Evolutionary conservation across 495 filamentous ascomycete genomes (phyloP).

Genomic region (Daldinia vernicosa): DNA sequence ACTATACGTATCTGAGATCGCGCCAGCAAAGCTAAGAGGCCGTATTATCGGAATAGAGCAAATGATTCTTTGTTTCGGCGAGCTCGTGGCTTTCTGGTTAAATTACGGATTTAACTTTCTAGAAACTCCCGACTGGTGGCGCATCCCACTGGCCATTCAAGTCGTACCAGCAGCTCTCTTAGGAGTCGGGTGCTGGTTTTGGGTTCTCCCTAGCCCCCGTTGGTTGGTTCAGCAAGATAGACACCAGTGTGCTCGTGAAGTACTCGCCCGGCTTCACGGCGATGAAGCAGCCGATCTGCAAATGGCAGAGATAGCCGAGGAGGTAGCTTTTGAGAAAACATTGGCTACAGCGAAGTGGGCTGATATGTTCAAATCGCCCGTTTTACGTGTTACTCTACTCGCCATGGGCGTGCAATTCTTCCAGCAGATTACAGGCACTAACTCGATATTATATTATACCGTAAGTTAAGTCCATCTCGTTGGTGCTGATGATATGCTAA

Average conservation of each 20-base stretch:
- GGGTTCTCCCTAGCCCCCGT: conserved; percentile 64
- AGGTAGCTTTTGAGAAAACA: conserved; percentile 44
- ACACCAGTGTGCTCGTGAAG: conserved; percentile 54
- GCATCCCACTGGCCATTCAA: conserved; percentile 64
- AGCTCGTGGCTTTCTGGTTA: conserved; percentile 55
- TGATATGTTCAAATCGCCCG: conserved; percentile 23
- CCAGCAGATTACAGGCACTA: conserved; percentile 43
- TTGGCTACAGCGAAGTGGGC: conserved; percentile 21
- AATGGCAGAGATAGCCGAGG: conserved; percentile 55
- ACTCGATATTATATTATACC: conserved; percentile 44
- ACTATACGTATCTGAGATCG: conserved; percentile 60
- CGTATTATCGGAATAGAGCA: conserved; percentile 63
- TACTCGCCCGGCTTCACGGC: conserved; percentile 60
- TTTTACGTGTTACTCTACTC: conserved; percentile 42
- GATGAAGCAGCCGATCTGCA: conserved; percentile 51
- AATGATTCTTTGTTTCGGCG: conserved; percentile 60
- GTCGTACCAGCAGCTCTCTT: conserved; percentile 51
- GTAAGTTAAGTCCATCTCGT: conserved; percentile 7
- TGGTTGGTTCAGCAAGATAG: conserved; percentile 61
- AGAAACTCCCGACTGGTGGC: conserved; percentile 56
- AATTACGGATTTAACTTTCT: conserved; percentile 58
- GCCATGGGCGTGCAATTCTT: conserved; percentile 42
- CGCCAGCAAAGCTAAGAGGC: conserved; percentile 55
- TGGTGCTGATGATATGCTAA: background rate
- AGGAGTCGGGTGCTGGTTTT: conserved; percentile 55